Evolutionary conservation across 495 filamentous ascomycete genomes (phyloP), one percentile per base, ranked within the genome.

Genomic region (Lasiosphaeris hirsuta): DNA sequence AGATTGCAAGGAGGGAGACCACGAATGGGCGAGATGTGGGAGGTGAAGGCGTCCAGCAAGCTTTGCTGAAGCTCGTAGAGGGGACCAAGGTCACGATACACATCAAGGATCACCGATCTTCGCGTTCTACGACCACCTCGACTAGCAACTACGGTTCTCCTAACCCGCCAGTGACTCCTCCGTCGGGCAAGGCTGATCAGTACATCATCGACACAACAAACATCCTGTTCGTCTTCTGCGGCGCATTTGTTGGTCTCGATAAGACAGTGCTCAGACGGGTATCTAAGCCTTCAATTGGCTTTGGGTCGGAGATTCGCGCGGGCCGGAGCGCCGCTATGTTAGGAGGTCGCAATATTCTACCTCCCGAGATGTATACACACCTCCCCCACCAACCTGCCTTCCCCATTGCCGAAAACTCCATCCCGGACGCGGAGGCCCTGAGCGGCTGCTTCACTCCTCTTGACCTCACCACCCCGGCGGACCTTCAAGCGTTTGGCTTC

Each of bases 181-280:
- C 61, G 2, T 66, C 79, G 6, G 74, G 76, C 1, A 96, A 96
- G 69, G 84, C 86, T 8, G 94, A 97, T 66, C 83, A 89, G 11
- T 97, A 88, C 74, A 95, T 89, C 51, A 84, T 98, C 42, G 88
- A 92, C 60, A 98, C 94, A 0, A 90, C 92, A 56, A 96, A 96
- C 61, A 98, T 98, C 54, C 81, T 98, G 14, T 98, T 98, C 70
- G 88, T 98, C 45, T 96, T 91, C 71, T 92, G 92, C 11, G 94
- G 94, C 13, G 94, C 94, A 9, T 98, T 98, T 65, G 89, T 93
- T 23, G 94, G 94, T 8, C 81, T 98, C 10, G 87, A 96, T 63
- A 97, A 96, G 66, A 80, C 88, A 23, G 84, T 97, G 45, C 82
- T 93, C 57, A 86, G 94, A 46, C 84, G 94, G 23, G 86, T 97